Evolutionary conservation across 176 grass and related monocot species (phyloP), one percentile per base, ranked within the genome.

Genomic region (Aegilops tauschii): DNA sequence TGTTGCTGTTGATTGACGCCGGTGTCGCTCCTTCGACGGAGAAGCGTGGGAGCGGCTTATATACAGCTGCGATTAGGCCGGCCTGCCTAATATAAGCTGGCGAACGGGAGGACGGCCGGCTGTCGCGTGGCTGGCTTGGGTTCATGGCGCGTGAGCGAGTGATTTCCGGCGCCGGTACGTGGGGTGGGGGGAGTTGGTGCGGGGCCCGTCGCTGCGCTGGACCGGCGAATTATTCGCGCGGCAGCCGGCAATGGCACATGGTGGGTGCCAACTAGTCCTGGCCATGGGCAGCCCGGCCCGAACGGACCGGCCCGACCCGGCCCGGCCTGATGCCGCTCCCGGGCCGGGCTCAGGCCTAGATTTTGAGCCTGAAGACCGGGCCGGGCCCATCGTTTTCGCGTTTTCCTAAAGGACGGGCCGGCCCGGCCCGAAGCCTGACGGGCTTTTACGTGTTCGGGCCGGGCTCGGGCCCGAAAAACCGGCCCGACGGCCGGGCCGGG

Each of bases 111-210:
- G 42, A 39, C 71, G 54, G 30, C 77, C 18, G 87, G 82, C 68
- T 75, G 82, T 73, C 29, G 80, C n/a, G 42, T n/a, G 11, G 30
- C 82, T 65, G 87, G 65, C 59, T 27, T 25, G 4, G 73, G 83
- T 20, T 73, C 32, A 61, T 61, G 21, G 8, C 30, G 67, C 34
- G 67, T 67, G 81, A n/a, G 49, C 0, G 81, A 39, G 66, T 71
- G 67, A 28, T 71, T 71, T 39, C 42, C 83, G 62, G 73, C 83
- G 83, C 61, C 42, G 73, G 52, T 58, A 58, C 52, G 52, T 58
- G 52, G 52, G 52, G 73, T 37, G 42, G 72, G 2, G 2, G 59
- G 12, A 5, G 65, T 50, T 34, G 72, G 61, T 20, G 62, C 23
- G 10, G 71, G 71, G 61, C 28, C 83, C 13, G 40, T 34, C 61